These are phyloP conservation scores for Lepiota venenata DNA, from an alignment of 768 basidiomycete species.

Conservation along the genomic window DNA sequence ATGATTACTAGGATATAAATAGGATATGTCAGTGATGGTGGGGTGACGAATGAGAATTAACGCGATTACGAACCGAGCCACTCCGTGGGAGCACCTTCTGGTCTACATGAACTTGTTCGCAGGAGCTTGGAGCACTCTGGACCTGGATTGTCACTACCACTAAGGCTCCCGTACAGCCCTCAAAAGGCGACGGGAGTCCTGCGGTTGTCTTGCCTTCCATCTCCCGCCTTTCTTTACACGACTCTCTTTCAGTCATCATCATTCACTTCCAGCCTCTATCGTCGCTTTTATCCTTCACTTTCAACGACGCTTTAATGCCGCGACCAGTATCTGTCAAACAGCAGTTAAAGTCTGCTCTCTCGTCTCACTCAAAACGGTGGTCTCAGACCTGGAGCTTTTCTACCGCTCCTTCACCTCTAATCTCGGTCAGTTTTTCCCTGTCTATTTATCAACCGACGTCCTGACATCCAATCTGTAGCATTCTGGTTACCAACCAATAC, in stretches of 20 bases:
- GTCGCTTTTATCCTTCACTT: not conserved
- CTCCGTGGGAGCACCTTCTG: too few relatives aligned
- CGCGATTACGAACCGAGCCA: too few relatives aligned
- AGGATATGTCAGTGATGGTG: too few relatives aligned
- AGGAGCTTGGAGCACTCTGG: too few relatives aligned
- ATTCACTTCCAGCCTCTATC: not conserved
- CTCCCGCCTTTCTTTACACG: not conserved
- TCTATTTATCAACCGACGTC: not conserved
- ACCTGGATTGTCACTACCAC: not conserved
- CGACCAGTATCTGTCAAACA: not conserved
- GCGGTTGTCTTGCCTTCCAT: not conserved
- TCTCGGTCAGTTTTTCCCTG: not conserved
- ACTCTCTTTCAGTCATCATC: too few relatives aligned
- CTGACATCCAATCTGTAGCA: not conserved
- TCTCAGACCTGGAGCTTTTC: not conserved
- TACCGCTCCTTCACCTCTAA: not conserved
- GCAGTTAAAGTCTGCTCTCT: not conserved
- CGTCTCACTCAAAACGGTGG: not conserved
- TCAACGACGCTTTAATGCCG: not conserved
- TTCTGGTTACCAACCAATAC: not conserved
- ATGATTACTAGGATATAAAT: too few relatives aligned
- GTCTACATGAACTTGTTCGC: too few relatives aligned
- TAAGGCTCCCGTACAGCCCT: not conserved
- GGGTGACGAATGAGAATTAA: too few relatives aligned
- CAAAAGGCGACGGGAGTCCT: constrained; percentile 9